A percentile compares a stretch with the other conserved stretches of the same genome.
Conservation (phyloP, 306 rosid genomes). For the Psophocarpus tetragonolobus region DNA sequence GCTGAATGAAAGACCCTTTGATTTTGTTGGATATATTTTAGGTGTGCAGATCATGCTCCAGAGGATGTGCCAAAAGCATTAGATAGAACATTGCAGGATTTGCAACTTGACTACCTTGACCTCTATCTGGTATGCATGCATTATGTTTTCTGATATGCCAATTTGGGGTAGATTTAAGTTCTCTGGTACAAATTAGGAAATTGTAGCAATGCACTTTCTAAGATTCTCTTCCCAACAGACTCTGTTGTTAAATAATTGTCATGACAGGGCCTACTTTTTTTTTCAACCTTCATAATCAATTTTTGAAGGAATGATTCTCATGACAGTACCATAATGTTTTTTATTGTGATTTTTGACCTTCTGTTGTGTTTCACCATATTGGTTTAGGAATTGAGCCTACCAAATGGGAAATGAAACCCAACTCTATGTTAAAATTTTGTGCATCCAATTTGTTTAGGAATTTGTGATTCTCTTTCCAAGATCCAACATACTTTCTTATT, state of each 20-base stretch:
- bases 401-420: not conserved
- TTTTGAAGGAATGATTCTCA: too few relatives aligned
- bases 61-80: not conserved
- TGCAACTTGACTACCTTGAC: not conserved
- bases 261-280: too few relatives aligned
- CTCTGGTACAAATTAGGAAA: not conserved
- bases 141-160: not conserved
- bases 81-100: not conserved
- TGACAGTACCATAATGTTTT: too few relatives aligned
- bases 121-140: constrained; percentile 27
- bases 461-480: too few relatives aligned
- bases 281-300: too few relatives aligned
- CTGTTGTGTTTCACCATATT: too few relatives aligned
- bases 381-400: not conserved
- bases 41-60: not conserved
- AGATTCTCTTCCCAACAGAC: not conserved
- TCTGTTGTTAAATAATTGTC: too few relatives aligned
- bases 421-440: not conserved
- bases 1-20: not conserved
- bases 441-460: too few relatives aligned
- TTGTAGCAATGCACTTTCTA: too few relatives aligned
- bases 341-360: too few relatives aligned
- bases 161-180: not conserved
- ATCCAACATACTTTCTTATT: too few relatives aligned
- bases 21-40: not conserved